These are phyloP conservation scores for Aspergillus campestris DNA, from an alignment of 495 filamentous ascomycete genomes.

Conservation along the genomic window DNA sequence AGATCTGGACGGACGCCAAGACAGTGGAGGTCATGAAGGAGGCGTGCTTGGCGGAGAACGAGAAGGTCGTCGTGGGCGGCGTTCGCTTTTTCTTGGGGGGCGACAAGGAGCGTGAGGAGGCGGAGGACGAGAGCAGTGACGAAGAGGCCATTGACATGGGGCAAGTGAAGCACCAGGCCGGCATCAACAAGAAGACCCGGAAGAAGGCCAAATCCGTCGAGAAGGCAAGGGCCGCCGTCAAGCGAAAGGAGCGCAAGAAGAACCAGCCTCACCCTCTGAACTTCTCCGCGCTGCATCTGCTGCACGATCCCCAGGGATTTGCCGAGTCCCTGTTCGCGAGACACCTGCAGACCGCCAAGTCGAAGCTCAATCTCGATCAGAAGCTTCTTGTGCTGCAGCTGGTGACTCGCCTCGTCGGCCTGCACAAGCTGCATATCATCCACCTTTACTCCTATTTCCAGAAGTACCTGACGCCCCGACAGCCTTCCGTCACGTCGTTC, in stretches of 20 bases:
- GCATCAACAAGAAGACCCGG: conserved; percentile 91
- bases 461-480: conserved; percentile 78
- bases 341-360: conserved; percentile 79
- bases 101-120: conserved; percentile 87
- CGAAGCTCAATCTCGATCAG: conserved; percentile 81
- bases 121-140: conserved; percentile 81
- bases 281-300: conserved; percentile 94
- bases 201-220: conserved; percentile 74
- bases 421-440: conserved; percentile 85
- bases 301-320: conserved; percentile 94
- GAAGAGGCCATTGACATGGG: conserved; percentile 69
- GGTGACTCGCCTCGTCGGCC: conserved; percentile 79
- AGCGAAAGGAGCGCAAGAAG: conserved; percentile 81
- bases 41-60: conserved; percentile 70
- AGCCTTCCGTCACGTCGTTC: conserved; percentile 89
- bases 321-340: conserved; percentile 85
- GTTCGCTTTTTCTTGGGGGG: conserved; percentile 93
- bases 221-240: conserved; percentile 67
- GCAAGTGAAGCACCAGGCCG: conserved; percentile 71
- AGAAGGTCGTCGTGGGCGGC: conserved; percentile 80
- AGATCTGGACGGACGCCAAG: conserved; percentile 82
- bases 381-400: conserved; percentile 84
- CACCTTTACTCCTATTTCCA: conserved; percentile 80
- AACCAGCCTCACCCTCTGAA: conserved; percentile 77
- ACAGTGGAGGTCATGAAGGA: conserved; percentile 94